Evolutionary conservation across 345 rosid genomes (phyloP).

Genomic region (Rubroshorea leprosula): DNA sequence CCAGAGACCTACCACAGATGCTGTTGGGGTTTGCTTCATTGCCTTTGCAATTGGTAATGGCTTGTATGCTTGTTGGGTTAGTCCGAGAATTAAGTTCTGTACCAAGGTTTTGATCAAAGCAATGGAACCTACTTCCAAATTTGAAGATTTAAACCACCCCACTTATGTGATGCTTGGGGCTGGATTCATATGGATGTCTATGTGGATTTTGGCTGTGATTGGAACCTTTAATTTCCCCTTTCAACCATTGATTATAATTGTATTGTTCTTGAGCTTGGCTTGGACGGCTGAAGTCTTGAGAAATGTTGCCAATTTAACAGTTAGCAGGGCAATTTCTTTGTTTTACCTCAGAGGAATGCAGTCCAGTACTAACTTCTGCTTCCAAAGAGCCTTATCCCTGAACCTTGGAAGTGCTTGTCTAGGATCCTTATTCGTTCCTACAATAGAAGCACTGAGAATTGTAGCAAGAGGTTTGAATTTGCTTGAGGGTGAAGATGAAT

Average conservation of each 20-base stretch:
- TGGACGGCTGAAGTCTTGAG: constrained; percentile 97
- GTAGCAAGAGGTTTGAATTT: constrained; percentile 77
- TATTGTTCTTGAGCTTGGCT: constrained; percentile 47
- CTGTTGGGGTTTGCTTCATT: constrained; percentile 72
- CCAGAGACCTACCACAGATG: constrained; percentile 79
- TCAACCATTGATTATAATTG: constrained; percentile 52
- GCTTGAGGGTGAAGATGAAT: constrained; percentile 97
- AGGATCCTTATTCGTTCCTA: constrained; percentile 84
- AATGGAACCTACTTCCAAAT: constrained; percentile 64
- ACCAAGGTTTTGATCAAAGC: constrained; percentile 53
- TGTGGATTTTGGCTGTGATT: constrained; percentile 85
- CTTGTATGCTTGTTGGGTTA: constrained; percentile 90
- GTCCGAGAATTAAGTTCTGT: constrained; percentile 56
- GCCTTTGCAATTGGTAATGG: constrained; percentile 85
- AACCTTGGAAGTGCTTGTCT: constrained; percentile 96
- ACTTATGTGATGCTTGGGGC: constrained; percentile 73
- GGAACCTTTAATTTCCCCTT: constrained; percentile 73
- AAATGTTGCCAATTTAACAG: constrained; percentile 79
- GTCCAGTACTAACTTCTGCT: constrained; percentile 72
- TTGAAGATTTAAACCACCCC: constrained; percentile 70
- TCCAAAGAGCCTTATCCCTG: constrained; percentile 76
- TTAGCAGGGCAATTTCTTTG: constrained; percentile 64
- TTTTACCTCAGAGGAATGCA: constrained; percentile 91
- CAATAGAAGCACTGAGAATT: constrained; percentile 84
- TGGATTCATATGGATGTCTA: constrained; percentile 96